phyloP scores from a whole-genome alignment of 108 stramenopile species.

The Mayamaea pseudoterrestris region DNA sequence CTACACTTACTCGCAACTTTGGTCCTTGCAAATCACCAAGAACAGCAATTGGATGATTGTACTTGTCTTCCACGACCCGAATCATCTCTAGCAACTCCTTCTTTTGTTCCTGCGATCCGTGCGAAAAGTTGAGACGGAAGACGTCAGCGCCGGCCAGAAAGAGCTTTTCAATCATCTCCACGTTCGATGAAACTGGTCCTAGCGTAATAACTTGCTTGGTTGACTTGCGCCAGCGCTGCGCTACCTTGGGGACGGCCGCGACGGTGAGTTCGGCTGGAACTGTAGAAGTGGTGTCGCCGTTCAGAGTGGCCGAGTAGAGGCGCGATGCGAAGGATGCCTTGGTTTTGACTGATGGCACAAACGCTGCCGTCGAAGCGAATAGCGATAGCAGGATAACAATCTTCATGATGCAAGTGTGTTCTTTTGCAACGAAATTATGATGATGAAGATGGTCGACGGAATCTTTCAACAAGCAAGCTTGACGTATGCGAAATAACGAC shows the following conservation, averaged over 20 bases:
- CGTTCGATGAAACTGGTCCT: constrained; percentile 75
- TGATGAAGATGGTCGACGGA: no score
- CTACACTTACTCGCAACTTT: constrained; percentile 62
- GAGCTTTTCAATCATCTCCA: constrained; percentile 88
- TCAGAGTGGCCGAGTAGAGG: constrained; percentile 1
- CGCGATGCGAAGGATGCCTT: background rate
- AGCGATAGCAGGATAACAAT: no score
- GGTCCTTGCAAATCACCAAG: constrained; percentile 94
- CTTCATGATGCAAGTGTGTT: no score
- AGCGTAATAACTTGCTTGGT: constrained; percentile 90
- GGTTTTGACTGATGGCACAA: background rate
- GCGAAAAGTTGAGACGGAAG: constrained; percentile 92
- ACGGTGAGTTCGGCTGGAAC: constrained; percentile 14
- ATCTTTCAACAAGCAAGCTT: no score
- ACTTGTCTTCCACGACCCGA: constrained; percentile 79
- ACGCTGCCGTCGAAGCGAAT: background rate
- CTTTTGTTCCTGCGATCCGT: constrained; percentile 93
- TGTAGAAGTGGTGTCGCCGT: background rate
- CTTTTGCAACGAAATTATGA: no score
- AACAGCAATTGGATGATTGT: constrained; percentile 88
- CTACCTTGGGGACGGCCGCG: constrained; percentile 33
- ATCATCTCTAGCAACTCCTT: constrained; percentile 74
- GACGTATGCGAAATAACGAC: no score
- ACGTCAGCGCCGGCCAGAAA: constrained; percentile 92
- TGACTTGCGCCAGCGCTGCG: constrained; percentile 75